phyloP scores from a whole-genome alignment of 1,284 basidiomycete species.

The Vanrija humicola region DNA sequence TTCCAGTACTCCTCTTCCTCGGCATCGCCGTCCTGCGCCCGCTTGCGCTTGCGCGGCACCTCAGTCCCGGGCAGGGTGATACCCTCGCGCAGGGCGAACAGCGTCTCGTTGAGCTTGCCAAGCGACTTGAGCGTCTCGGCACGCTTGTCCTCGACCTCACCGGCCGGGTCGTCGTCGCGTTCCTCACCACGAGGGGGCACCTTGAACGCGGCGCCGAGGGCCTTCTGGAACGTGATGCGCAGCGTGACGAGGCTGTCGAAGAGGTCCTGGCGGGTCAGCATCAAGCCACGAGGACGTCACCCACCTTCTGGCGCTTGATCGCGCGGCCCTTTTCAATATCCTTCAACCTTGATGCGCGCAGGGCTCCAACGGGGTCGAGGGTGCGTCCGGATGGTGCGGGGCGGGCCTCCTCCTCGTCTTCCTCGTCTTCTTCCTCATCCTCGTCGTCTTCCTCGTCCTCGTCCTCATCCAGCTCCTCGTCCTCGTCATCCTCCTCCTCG shows the following conservation, averaged over 20 bases:
- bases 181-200: neutral
- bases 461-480: slow-evolving; percentile 51
- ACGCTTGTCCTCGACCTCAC: slow-evolving; percentile 24
- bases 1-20: slow-evolving; percentile 34
- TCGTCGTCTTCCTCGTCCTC: slow-evolving; percentile 52
- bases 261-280: slow-evolving; percentile 56
- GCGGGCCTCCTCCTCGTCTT: slow-evolving; percentile 42
- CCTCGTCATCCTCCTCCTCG: slow-evolving; percentile 39
- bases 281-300: slow-evolving; percentile 24
- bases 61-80: slow-evolving; percentile 29
- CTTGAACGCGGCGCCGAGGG: slow-evolving; percentile 54
- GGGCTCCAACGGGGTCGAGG: slow-evolving; percentile 52
- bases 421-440: slow-evolving; percentile 48
- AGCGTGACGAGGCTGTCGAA: slow-evolving; percentile 83
- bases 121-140: slow-evolving; percentile 32
- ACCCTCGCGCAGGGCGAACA: slow-evolving; percentile 65
- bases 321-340: slow-evolving; percentile 67
- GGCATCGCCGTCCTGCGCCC: slow-evolving; percentile 7
- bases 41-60: slow-evolving; percentile 6
- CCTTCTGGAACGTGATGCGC: slow-evolving; percentile 84
- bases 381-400: slow-evolving; percentile 18
- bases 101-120: slow-evolving; percentile 34
- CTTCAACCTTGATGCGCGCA: slow-evolving; percentile 39
- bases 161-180: slow-evolving; percentile 24
- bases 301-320: slow-evolving; percentile 73